Evolutionary conservation across 164 flowering plant species (phyloP), one percentile per base, ranked within the genome.

Genomic region (Annona squamosa): DNA sequence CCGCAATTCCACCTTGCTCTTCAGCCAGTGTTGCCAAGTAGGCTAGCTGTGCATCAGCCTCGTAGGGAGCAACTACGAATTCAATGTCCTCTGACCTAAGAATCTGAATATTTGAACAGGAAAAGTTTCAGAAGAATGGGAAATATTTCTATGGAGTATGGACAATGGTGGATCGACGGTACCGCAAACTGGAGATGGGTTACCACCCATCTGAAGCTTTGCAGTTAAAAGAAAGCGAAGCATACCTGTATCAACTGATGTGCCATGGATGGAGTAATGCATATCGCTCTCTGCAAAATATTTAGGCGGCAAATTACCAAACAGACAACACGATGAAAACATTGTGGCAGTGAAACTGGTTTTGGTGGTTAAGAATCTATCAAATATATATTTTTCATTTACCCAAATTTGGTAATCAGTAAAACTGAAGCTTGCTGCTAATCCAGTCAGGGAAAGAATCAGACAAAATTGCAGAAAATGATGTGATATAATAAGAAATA

Each of bases 11-110:
- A 66, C 91, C 94, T 72, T 83, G 74, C 46, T 85, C 88, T 46
- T 48, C 80, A 71, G 84, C 85, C 48, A 89, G 84, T 66, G 77
- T 84, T 52, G 91, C 81, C 62, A 91, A 69, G 70, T 87, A 89
- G 62, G 98, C 94, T 75, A 94, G 78, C 74, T 93, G 97, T 67
- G 98, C 98, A 90, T 93, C 95, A 70, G 97, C 98, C 81, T 93
- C 97, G 76, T 93, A 91, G 17, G 98, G 98, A 59, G 98, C 97
- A 68, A 93, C 97, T 19, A 91, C 77, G 73, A 83, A 93, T 74
- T 93, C 94, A 70, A 93, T 76, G 42, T 84, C 82, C 77, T 89
- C 91, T 19, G 81, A 80, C 74, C 81, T 87, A 74, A 93, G 72
- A 73, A 84, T 77, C 97, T 93, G 87, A 73, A 77, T 64, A 52